A percentile compares a stretch with the other conserved stretches of the same genome.
These are phyloP conservation scores for Claviceps sp. DNA, from an alignment of 2,329 filamentous ascomycete genomes.

Conservation along the genomic window DNA sequence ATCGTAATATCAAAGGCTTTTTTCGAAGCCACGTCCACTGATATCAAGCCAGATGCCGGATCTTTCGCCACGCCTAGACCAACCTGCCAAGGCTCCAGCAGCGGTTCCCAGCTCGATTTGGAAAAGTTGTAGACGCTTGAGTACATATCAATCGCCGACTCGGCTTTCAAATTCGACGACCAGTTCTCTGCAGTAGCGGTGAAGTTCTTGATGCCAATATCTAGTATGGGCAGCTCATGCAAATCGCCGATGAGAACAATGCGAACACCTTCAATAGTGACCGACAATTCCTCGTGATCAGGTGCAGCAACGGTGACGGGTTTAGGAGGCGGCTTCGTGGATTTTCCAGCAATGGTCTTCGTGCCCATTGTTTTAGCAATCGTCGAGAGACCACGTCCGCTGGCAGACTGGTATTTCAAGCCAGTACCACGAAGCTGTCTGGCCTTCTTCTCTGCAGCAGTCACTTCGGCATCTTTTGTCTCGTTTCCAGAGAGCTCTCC, in stretches of 20 bases:
- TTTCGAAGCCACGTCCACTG: slow-evolving; percentile 75
- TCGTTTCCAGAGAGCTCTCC: slow-evolving; percentile 68
- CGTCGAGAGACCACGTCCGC: slow-evolving; percentile 41
- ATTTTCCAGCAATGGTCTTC: slow-evolving; percentile 21
- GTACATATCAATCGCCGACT: slow-evolving; percentile 85
- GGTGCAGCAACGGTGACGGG: slow-evolving; percentile 5
- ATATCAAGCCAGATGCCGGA: slow-evolving; percentile 58
- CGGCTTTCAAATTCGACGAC: slow-evolving; percentile 75
- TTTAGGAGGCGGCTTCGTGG: slow-evolving; percentile 11
- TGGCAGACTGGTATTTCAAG: slow-evolving; percentile 42
- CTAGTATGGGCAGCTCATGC: slow-evolving; percentile 88
- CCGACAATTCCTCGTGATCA: slow-evolving; percentile 63
- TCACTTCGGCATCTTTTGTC: slow-evolving; percentile 27
- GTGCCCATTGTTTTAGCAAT: slow-evolving; percentile 28
- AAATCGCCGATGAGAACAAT: slow-evolving; percentile 90
- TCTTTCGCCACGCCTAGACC: slow-evolving; percentile 79
- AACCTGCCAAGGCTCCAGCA: slow-evolving; percentile 94
- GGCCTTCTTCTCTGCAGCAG: slow-evolving; percentile 38
- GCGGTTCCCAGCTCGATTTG: slow-evolving; percentile 94
- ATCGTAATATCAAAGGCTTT: slow-evolving; percentile 86
- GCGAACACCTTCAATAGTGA: slow-evolving; percentile 75
- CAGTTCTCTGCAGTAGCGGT: slow-evolving; percentile 76
- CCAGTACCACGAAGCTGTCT: slow-evolving; percentile 37
- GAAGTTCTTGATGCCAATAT: slow-evolving; percentile 86
- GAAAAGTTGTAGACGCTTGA: slow-evolving; percentile 98